These are phyloP conservation scores for Boechera stricta DNA, from an alignment of 345 rosid genomes.

Conservation along the genomic window DNA sequence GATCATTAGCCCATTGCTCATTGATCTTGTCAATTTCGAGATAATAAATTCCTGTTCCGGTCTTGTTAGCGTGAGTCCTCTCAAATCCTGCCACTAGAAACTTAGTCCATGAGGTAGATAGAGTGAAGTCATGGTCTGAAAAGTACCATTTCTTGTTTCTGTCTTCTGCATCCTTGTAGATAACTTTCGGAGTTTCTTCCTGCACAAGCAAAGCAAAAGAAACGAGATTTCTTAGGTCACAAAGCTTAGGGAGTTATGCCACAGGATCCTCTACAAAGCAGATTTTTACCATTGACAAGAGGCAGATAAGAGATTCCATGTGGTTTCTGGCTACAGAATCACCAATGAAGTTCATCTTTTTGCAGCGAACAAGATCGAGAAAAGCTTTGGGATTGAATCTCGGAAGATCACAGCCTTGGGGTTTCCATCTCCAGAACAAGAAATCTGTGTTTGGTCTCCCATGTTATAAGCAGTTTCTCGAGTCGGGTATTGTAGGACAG, in stretches of 20 bases:
- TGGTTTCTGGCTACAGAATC: conserved; percentile 88
- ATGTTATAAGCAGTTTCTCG: conserved; percentile 66
- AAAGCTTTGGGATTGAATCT: conserved; percentile 61
- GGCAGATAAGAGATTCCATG: conserved; percentile 76
- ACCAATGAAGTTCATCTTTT: conserved; percentile 69
- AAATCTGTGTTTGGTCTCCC: conserved; percentile 66
- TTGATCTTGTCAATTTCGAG: conserved; percentile 57
- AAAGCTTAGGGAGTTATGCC: not conserved
- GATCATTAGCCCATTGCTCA: conserved; percentile 48
- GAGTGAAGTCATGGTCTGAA: conserved; percentile 61
- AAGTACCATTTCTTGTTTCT: conserved; percentile 65
- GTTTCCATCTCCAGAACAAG: conserved; percentile 87
- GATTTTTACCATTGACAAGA: conserved; percentile 61
- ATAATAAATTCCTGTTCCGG: conserved; percentile 50
- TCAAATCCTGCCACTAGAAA: conserved; percentile 60
- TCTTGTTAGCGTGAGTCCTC: conserved; percentile 49
- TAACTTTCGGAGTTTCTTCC: conserved; percentile 64
- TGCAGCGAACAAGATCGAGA: conserved; percentile 57
- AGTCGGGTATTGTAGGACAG: conserved; percentile 64
- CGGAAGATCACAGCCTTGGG: conserved; percentile 64
- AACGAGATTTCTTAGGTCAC: not conserved
- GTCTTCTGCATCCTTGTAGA: conserved; percentile 60
- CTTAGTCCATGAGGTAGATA: conserved; percentile 62
- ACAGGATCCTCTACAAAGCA: not conserved
- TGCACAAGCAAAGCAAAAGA: conserved; percentile 32